phyloP scores from a whole-genome alignment of 371 early-diverging fungal species.

The Chytridium lagenaria region DNA sequence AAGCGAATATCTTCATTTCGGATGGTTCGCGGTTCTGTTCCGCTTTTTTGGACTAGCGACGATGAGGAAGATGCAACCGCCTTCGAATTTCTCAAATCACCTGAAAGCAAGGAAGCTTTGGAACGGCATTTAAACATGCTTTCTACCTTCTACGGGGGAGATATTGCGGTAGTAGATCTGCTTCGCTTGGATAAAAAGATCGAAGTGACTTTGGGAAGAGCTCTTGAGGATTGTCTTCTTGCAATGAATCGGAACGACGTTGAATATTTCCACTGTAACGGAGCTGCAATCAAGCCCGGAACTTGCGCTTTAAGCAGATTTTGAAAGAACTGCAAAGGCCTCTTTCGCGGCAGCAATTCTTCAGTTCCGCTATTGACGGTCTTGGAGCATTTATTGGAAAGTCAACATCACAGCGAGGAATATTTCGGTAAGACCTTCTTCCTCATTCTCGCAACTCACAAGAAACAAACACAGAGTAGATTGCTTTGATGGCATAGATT shows the following conservation, averaged over 20 bases:
- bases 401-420: not conserved
- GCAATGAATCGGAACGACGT: constrained; percentile 17
- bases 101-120: constrained; percentile 15
- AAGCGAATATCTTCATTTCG: constrained; percentile 33
- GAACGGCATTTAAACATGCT: constrained; percentile 29
- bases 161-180: constrained; percentile 34
- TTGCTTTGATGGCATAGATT: constrained; percentile 41
- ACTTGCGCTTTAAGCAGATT: not conserved
- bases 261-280: constrained; percentile 25
- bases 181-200: constrained; percentile 19
- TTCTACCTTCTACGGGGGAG: constrained; percentile 20
- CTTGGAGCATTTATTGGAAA: not conserved
- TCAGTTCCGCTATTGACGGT: constrained; percentile 15
- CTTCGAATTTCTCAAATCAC: constrained; percentile 18
- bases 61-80: constrained; percentile 14
- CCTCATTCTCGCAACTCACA: not conserved
- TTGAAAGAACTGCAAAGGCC: constrained; percentile 10
- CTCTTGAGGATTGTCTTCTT: constrained; percentile 18
- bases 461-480: constrained; percentile 32
- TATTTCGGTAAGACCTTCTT: constrained; percentile 8
- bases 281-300: constrained; percentile 5
- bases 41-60: constrained; percentile 34
- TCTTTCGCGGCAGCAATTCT: constrained; percentile 21
- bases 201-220: not conserved
- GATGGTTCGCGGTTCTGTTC: constrained; percentile 39